Conservation (phyloP, 768 basidiomycete genomes). For the Lactarius tabidus region DNA sequence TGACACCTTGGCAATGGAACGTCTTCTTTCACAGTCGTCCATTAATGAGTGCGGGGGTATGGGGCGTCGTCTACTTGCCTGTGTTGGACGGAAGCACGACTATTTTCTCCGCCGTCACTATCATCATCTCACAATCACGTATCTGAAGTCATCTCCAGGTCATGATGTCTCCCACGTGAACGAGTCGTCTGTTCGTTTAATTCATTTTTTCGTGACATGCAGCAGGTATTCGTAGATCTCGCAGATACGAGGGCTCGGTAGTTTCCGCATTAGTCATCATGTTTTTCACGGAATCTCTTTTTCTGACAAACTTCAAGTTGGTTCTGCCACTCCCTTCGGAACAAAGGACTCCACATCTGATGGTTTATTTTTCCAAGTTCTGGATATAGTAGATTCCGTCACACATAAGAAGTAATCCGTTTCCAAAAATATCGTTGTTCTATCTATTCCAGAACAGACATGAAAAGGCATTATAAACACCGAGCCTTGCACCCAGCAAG, state of each 20-base stretch:
- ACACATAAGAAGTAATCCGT: neutral
- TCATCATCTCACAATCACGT: neutral
- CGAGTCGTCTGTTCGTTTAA: neutral
- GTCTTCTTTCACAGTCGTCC: neutral
- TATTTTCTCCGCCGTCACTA: neutral
- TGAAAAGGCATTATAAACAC: neutral
- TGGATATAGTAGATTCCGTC: neutral
- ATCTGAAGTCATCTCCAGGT: neutral
- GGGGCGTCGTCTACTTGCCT: neutral
- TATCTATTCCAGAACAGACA: neutral
- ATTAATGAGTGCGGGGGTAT: neutral
- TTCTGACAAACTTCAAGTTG: neutral
- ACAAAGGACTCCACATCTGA: neutral
- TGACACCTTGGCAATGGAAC: neutral
- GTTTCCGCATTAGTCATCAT: neutral
- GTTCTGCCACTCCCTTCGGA: too few species aligned
- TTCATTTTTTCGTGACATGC: too few species aligned
- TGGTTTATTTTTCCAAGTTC: neutral
- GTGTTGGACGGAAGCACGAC: constrained; percentile 1
- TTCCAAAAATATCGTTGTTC: neutral
- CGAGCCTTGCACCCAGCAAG: neutral
- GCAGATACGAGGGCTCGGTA: neutral
- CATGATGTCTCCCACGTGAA: neutral
- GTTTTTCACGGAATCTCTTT: neutral
- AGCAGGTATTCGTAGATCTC: neutral